Base-by-base conservation (phyloP, 75 land plant genomes). In the Larix kaempferi region DNA sequence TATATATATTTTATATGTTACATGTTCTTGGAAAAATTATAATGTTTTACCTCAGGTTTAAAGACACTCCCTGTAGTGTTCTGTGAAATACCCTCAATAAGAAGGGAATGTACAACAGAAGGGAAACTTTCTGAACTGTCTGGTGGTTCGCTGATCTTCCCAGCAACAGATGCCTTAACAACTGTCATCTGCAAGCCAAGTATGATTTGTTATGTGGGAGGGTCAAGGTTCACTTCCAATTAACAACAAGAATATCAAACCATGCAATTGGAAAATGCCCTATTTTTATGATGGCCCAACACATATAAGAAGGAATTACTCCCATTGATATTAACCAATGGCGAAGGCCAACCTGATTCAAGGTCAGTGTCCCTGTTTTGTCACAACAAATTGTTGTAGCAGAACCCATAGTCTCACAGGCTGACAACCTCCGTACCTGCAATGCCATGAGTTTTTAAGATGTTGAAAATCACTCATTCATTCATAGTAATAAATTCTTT, bases 331-430 rank as follows among this genome's bases (percentile, higher is more conserved):
- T 49, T 49, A 49, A 49, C 12, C 54, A 49, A 10, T 10, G 10
- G 10, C 12, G 54, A 49, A 35, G 74, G 64, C 76, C 54, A 13
- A 89, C 92, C 92, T 83, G 65, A 81, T 90, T 90, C 82, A 90
- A 80, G 27, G 92, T 90, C 19, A 90, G 82, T 39, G 92, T 90
- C 29, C 92, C 92, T 19, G 92, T 90, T 65, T 90, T 90, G 72
- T 90, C 92, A 77, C 91, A 89, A 69, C 92, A 90, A 22, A 90
- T 90, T 67, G 91, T 81, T 44, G 92, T 90, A 33, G 92, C 92
- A 52, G 92, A 90, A 49, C 92, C 92, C 92, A 90, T 90, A 37
- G 92, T 90, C 73, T 90, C 92, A 80, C 92, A 90, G 54, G 92
- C 87, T 77, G 92, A 88, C 67, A 90, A 84, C 66, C 91, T 81